A percentile compares a stretch with the other conserved stretches of the same genome.
Conservation (phyloP, 139 green algal species). For the Coelastrella sp. region DNA sequence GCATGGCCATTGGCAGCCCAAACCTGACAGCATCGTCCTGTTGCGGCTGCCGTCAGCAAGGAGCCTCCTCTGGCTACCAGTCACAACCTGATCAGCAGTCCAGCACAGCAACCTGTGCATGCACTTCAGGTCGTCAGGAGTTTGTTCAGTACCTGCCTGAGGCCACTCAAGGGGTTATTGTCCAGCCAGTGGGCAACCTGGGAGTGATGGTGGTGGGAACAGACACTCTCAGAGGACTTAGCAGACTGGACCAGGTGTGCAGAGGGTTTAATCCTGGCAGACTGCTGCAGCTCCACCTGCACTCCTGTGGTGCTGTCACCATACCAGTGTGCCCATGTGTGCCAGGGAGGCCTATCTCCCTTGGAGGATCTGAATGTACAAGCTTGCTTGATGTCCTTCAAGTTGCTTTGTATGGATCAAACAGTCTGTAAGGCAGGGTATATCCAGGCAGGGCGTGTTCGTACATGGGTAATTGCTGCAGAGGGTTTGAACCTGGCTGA, state of each 20-base stretch:
- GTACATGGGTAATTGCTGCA: too few species aligned
- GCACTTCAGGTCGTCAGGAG: conserved; percentile 74
- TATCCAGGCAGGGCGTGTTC: too few species aligned
- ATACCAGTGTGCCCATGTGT: too few species aligned
- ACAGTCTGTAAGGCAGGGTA: not conserved
- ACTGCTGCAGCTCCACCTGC: too few species aligned
- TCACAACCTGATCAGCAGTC: not conserved
- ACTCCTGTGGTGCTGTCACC: too few species aligned
- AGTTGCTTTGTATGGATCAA: not conserved
- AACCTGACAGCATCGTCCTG: not conserved
- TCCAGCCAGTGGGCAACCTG: conserved; percentile 78
- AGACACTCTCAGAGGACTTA: conserved; percentile 84
- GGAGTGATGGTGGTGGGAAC: conserved; percentile 80
- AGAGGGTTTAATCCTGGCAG: too few species aligned
- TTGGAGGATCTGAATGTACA: not conserved
- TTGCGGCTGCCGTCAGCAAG: not conserved
- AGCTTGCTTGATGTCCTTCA: not conserved
- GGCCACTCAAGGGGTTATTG: conserved; percentile 78
- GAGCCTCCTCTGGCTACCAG: not conserved
- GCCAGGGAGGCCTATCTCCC: too few species aligned
- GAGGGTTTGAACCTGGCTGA: too few species aligned
- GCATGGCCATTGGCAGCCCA: too few species aligned
- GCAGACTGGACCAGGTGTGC: conserved; percentile 82
- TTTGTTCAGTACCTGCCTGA: conserved; percentile 82
- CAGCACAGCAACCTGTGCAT: not conserved